Percentiles rank a stretch among this genome's conserved stretches.
Evolutionary conservation across 108 stramenopile genomes (phyloP).

Genomic region (Bacterosira constricta): DNA sequence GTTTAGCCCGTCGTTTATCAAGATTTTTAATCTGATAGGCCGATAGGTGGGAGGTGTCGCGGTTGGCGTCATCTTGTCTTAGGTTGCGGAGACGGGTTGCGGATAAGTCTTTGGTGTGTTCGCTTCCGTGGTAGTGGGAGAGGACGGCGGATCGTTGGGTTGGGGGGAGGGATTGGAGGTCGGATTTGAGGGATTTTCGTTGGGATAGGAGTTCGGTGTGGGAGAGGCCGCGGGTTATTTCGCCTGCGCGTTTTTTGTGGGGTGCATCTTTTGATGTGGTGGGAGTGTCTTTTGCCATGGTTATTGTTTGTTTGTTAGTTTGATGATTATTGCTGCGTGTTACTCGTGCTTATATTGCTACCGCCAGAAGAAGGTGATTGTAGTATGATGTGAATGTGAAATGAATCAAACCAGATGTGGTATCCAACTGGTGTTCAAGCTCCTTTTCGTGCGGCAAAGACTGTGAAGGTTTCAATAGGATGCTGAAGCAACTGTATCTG

Average conservation of each 20-base stretch:
- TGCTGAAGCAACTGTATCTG: too few relatives aligned
- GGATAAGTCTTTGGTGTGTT: constrained; percentile 10
- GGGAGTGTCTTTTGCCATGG: not conserved
- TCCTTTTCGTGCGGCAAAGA: too few relatives aligned
- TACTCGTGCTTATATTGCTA: too few relatives aligned
- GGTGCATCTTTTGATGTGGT: not conserved
- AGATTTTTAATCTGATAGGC: constrained; percentile 5
- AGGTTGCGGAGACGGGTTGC: constrained; percentile 18
- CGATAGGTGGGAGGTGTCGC: constrained; percentile 2
- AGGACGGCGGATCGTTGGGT: constrained; percentile 20
- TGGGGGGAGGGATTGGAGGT: constrained; percentile 16
- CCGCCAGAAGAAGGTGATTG: too few relatives aligned
- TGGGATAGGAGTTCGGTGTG: constrained; percentile 13
- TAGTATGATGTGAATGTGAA: too few relatives aligned
- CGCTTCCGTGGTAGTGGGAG: constrained; percentile 30
- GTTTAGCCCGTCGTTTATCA: constrained; percentile 20
- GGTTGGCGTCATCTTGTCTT: constrained; percentile 24
- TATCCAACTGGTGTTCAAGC: too few relatives aligned
- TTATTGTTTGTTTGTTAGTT: too few relatives aligned
- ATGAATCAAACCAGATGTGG: too few relatives aligned
- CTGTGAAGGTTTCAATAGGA: too few relatives aligned
- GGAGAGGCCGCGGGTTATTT: constrained; percentile 22
- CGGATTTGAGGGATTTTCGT: constrained; percentile 9
- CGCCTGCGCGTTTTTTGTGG: not conserved
- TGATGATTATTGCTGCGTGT: too few relatives aligned